Percentiles rank a stretch among this genome's conserved stretches.
Evolutionary conservation across 495 filamentous ascomycete genomes (phyloP).

Genomic region (Chaetomidium leptoderma): DNA sequence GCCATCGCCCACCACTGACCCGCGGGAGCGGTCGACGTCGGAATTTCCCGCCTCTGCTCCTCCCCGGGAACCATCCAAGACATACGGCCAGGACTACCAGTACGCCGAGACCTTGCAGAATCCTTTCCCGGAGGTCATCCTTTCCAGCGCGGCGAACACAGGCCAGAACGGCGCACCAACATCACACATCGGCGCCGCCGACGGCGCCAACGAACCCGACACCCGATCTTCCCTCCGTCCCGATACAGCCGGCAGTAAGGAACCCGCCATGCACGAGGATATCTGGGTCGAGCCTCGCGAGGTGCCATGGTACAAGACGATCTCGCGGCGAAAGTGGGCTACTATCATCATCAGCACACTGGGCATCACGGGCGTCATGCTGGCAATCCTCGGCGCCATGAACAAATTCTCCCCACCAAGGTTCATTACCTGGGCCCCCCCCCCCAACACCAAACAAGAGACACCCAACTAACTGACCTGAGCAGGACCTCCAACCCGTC

Average conservation of each 20-base stretch:
- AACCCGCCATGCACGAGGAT: slow-evolving; percentile 8
- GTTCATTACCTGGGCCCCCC: slow-evolving; percentile 11
- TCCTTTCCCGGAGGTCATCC: slow-evolving; percentile 26
- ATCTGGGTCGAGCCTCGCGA: slow-evolving; percentile 22
- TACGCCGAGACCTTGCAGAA: slow-evolving; percentile 29
- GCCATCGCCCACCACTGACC: slow-evolving; percentile 12
- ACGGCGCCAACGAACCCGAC: slow-evolving; percentile 14
- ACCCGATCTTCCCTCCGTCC: not conserved
- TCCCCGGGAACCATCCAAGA: slow-evolving; percentile 9
- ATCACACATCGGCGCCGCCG: not conserved
- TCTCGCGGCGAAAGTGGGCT: slow-evolving; percentile 21
- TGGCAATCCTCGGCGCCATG: slow-evolving; percentile 32
- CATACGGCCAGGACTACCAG: slow-evolving; percentile 25
- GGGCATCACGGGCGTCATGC: slow-evolving; percentile 23
- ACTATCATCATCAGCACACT: slow-evolving; percentile 18
- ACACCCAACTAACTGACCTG: slow-evolving; percentile 16
- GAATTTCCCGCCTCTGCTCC: not conserved
- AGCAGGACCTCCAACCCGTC: slow-evolving; percentile 10
- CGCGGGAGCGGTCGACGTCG: slow-evolving; percentile 10
- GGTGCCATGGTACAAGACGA: slow-evolving; percentile 27
- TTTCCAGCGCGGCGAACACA: slow-evolving; percentile 1
- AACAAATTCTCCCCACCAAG: slow-evolving; percentile 10
- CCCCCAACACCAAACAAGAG: not conserved
- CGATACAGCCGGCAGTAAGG: slow-evolving; percentile 15
- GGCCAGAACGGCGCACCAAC: not conserved